Conservation (phyloP, 2,329 filamentous ascomycete genomes). For the Epichloe glyceriae region DNA sequence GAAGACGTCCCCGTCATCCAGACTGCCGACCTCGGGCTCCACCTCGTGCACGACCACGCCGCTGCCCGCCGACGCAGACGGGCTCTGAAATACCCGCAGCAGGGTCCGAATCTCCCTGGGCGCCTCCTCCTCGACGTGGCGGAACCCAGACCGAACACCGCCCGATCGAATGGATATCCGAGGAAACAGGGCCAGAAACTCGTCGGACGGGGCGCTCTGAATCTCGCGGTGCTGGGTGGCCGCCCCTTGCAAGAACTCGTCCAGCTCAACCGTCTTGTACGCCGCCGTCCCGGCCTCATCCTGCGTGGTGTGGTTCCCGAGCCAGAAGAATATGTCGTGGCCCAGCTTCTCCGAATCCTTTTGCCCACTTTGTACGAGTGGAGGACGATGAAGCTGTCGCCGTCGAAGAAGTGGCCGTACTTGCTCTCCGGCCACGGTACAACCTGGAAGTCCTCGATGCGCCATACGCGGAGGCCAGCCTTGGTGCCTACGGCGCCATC, state of each 20-base stretch:
- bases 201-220: constrained; percentile 43
- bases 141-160: constrained; percentile 49
- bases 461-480: constrained; percentile 49
- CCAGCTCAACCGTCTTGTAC: constrained; percentile 59
- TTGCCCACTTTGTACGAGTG: constrained; percentile 41
- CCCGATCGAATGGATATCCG: constrained; percentile 46
- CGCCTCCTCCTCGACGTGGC: constrained; percentile 40
- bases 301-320: constrained; percentile 51
- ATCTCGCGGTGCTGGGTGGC: constrained; percentile 54
- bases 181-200: constrained; percentile 48
- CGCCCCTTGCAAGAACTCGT: constrained; percentile 47
- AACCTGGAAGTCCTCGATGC: constrained; percentile 54
- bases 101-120: constrained; percentile 32
- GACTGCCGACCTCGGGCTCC: constrained; percentile 44
- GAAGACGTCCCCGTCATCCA: constrained; percentile 55
- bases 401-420: constrained; percentile 50
- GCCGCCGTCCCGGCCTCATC: constrained; percentile 57
- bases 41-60: constrained; percentile 52
- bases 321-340: constrained; percentile 60
- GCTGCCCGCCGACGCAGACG: constrained; percentile 25
- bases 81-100: constrained; percentile 47
- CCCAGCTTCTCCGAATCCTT: constrained; percentile 30
- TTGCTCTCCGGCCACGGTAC: constrained; percentile 44
- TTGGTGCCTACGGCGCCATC: constrained; percentile 37
- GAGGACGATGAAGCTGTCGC: constrained; percentile 56